Percentiles rank a stretch among this genome's conserved stretches.
Evolutionary conservation across 768 basidiomycete species (phyloP).

Genomic region (Calocera viscosa): DNA sequence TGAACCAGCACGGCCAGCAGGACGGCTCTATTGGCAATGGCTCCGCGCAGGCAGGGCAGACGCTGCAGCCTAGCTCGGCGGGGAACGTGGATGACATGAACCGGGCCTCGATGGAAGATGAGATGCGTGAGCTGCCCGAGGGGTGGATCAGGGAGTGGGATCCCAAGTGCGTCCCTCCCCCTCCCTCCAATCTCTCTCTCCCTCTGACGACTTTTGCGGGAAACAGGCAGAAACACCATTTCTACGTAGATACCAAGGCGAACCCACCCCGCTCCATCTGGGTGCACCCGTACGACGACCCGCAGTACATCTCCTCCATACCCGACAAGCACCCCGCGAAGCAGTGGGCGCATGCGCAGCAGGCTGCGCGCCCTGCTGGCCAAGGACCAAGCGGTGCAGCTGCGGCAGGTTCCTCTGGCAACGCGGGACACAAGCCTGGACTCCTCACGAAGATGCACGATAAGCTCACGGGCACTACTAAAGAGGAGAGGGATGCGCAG

Average conservation of each 20-base stretch:
- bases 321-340: constrained; percentile 36
- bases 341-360: neutral
- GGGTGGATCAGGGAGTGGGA: constrained; percentile 49
- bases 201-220: neutral
- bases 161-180: constrained; percentile 13
- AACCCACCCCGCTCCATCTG: constrained; percentile 55
- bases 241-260: constrained; percentile 53
- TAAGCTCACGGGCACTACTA: constrained; percentile 44
- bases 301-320: constrained; percentile 45
- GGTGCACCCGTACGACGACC: constrained; percentile 61
- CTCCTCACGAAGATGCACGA: constrained; percentile 53
- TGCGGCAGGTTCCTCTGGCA: neutral
- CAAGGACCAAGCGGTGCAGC: neutral
- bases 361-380: neutral
- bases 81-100: neutral
- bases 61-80: neutral
- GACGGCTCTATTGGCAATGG: neutral
- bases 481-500: constrained; percentile 43
- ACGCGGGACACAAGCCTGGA: constrained; percentile 29
- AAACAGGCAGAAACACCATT: constrained; percentile 30
- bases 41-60: neutral
- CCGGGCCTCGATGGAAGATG: neutral
- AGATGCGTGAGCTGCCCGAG: constrained; percentile 31
- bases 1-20: neutral
- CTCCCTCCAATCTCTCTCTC: neutral